A percentile compares a stretch with the other conserved stretches of the same genome.
These are phyloP conservation scores for Mallotus repandus DNA, from an alignment of 441 rosid genomes.

Conservation along the genomic window DNA sequence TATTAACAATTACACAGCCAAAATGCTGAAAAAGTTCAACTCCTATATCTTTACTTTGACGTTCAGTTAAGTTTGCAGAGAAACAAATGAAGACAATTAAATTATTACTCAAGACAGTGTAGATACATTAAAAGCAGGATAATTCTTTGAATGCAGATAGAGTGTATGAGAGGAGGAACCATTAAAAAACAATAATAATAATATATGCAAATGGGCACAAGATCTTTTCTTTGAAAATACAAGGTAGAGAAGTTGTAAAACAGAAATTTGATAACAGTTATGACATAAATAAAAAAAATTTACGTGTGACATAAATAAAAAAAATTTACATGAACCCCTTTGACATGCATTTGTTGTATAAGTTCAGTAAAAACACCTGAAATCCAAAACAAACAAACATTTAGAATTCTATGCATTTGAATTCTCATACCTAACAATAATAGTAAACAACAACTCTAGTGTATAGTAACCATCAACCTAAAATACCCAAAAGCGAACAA, in stretches of 20 bases:
- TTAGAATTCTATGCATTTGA: too few species aligned
- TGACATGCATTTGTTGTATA: constrained; percentile 95
- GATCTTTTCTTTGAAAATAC: too few species aligned
- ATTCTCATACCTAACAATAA: too few species aligned
- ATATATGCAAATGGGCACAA: background rate
- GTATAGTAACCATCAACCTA: too few species aligned
- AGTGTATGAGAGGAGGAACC: background rate
- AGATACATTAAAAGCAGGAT: background rate
- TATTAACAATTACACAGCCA: background rate
- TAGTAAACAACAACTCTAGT: too few species aligned
- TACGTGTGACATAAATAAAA: background rate
- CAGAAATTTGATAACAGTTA: too few species aligned
- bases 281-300: background rate
- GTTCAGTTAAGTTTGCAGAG: background rate
- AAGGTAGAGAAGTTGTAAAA: too few species aligned
- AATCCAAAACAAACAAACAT: constrained; percentile 1
- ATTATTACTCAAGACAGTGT: background rate
- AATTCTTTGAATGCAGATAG: background rate
- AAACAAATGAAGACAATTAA: background rate
- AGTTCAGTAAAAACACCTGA: constrained; percentile 99
- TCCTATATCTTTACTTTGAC: background rate
- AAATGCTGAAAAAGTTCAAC: background rate
- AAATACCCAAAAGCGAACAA: too few species aligned
- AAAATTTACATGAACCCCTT: constrained; percentile 84
- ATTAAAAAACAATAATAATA: background rate